These are phyloP conservation scores for Irpex lacteus DNA, from an alignment of 1,284 basidiomycete genomes.

Conservation along the genomic window DNA sequence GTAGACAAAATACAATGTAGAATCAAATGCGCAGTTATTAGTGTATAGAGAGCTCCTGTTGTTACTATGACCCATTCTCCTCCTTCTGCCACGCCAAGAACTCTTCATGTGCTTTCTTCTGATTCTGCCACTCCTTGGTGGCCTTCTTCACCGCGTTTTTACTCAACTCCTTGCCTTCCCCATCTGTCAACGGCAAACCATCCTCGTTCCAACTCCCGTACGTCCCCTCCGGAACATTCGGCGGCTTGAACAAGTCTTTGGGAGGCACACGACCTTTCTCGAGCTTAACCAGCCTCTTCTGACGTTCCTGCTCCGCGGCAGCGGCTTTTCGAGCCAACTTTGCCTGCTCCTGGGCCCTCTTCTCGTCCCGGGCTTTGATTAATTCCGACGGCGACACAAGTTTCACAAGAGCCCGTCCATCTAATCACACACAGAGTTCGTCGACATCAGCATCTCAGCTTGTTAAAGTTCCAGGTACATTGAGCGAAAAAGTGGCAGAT, in stretches of 20 bases:
- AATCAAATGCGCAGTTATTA: not conserved
- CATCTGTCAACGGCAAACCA: conserved; percentile 85
- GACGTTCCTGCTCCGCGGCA: conserved; percentile 66
- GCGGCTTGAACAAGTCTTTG: conserved; percentile 81
- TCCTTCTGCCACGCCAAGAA: conserved; percentile 61
- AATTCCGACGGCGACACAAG: conserved; percentile 84
- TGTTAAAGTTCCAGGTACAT: conserved; percentile 7
- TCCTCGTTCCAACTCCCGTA: conserved; percentile 83
- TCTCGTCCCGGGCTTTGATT: conserved; percentile 85
- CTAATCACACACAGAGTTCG: conserved; percentile 34
- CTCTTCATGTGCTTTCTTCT: conserved; percentile 79
- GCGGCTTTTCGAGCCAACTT: conserved; percentile 85
- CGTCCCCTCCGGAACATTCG: conserved; percentile 63
- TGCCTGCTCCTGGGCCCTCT: conserved; percentile 72
- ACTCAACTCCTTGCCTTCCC: conserved; percentile 80
- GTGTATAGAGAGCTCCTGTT: not conserved
- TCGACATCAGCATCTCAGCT: not conserved
- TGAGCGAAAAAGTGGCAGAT: not conserved
- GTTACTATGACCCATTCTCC: conserved; percentile 20
- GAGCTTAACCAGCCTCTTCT: conserved; percentile 79
- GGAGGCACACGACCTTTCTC: conserved; percentile 84
- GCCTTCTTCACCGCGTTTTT: conserved; percentile 84
- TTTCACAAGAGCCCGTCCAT: conserved; percentile 95
- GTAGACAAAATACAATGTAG: not conserved
- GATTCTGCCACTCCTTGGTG: conserved; percentile 74